Conservation (phyloP, 1,284 basidiomycete species). For the Clitocybe nebularis region DNA sequence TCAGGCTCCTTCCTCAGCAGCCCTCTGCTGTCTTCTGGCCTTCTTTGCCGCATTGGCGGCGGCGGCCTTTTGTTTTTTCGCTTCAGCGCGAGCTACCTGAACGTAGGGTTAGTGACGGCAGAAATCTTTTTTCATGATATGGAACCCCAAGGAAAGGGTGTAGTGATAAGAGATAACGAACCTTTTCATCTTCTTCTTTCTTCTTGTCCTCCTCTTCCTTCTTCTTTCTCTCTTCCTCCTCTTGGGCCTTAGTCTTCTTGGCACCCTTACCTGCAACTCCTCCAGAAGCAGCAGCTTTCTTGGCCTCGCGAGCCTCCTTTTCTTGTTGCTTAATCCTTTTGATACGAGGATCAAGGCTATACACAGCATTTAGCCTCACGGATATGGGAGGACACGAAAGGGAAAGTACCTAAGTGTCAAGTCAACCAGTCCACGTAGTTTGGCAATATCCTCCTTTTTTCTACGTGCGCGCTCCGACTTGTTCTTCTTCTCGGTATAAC, state of each 20-base stretch:
- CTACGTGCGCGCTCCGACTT: constrained; percentile 92
- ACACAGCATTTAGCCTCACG: neutral
- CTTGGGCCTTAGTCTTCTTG: constrained; percentile 47
- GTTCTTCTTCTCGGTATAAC: constrained; percentile 99
- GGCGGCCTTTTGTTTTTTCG: constrained; percentile 81
- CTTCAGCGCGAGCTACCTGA: constrained; percentile 69
- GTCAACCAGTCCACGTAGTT: constrained; percentile 87
- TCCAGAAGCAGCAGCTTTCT: constrained; percentile 65
- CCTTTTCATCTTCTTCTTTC: constrained; percentile 68
- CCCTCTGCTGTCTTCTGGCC: constrained; percentile 49
- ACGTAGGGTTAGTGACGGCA: neutral
- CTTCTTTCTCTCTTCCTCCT: constrained; percentile 72
- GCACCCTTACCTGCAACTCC: constrained; percentile 26
- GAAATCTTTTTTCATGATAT: neutral
- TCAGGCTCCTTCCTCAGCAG: constrained; percentile 30
- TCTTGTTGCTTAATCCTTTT: constrained; percentile 97
- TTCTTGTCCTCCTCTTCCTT: constrained; percentile 71
- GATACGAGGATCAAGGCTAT: constrained; percentile 86
- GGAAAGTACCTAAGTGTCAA: constrained; percentile 55
- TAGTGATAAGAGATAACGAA: constrained; percentile 21
- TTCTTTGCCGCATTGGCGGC: constrained; percentile 94
- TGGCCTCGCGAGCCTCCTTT: constrained; percentile 92
- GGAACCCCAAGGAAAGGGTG: constrained; percentile 10
- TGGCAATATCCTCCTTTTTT: constrained; percentile 98
- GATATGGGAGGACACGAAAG: neutral